A percentile compares a stretch with the other conserved stretches of the same genome.
Evolutionary conservation across 2,329 filamentous ascomycete species (phyloP).

Genomic region (Pseudogymnoascus sp.): DNA sequence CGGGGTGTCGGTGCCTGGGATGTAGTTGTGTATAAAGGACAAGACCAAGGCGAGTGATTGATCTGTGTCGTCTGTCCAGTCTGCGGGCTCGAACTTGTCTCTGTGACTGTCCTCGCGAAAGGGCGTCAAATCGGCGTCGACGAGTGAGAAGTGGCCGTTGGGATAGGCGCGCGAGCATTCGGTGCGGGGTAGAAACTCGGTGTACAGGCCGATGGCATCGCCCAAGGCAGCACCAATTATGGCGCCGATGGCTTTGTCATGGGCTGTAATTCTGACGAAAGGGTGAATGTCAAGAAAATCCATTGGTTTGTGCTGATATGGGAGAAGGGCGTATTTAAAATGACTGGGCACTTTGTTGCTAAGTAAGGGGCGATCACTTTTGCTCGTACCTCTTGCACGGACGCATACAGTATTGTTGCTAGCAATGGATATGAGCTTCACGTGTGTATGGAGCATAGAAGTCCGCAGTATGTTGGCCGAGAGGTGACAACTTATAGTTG

Average conservation of each 20-base stretch:
- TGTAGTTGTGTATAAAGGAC: conserved; percentile 38
- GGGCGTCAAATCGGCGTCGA: conserved; percentile 30
- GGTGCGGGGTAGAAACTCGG: conserved; percentile 38
- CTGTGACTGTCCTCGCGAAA: conserved; percentile 38
- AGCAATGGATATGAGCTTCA: neutral
- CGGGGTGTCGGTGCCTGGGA: conserved; percentile 16
- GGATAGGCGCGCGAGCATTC: conserved; percentile 31
- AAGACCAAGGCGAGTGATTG: conserved; percentile 42
- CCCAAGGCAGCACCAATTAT: conserved; percentile 44
- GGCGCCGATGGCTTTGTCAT: conserved; percentile 32
- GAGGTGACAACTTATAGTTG: neutral
- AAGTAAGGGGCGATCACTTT: neutral
- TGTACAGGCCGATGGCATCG: conserved; percentile 46
- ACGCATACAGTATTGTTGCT: neutral
- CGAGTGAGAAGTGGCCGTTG: conserved; percentile 32
- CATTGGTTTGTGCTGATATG: neutral
- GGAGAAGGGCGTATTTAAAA: neutral
- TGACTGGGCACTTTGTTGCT: neutral
- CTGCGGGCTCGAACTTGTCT: conserved; percentile 32
- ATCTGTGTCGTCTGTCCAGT: conserved; percentile 49
- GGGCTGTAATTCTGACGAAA: conserved; percentile 23
- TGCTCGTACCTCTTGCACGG: neutral
- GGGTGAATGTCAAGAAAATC: conserved; percentile 22
- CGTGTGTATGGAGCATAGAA: neutral
- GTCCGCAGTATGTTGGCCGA: neutral